A percentile compares a stretch with the other conserved stretches of the same genome.
Conservation (phyloP, 2,329 filamentous ascomycete species). For the Fusarium oligoseptatum region DNA sequence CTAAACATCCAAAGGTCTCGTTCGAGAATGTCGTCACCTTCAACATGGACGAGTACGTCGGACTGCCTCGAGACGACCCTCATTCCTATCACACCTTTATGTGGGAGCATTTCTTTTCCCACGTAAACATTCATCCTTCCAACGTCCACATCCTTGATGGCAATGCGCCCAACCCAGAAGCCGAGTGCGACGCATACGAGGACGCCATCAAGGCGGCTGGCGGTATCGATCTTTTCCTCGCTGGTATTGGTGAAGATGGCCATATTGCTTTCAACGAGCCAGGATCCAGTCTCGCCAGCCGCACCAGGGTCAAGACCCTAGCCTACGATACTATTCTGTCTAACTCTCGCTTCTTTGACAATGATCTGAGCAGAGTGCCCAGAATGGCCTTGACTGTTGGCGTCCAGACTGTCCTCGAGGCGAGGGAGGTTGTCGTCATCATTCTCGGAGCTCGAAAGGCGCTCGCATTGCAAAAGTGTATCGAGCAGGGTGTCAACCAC, state of each 20-base stretch:
- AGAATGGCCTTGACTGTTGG: conserved; percentile 88
- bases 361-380: conserved; percentile 80
- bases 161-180: conserved; percentile 80
- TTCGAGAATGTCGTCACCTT: conserved; percentile 92
- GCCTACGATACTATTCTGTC: conserved; percentile 89
- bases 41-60: conserved; percentile 95
- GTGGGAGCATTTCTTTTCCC: conserved; percentile 93
- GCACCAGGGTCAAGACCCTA: conserved; percentile 87
- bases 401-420: conserved; percentile 85
- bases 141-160: conserved; percentile 90
- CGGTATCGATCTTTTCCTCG: conserved; percentile 88
- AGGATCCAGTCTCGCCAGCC: conserved; percentile 80
- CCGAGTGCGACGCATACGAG: conserved; percentile 85
- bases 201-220: conserved; percentile 79
- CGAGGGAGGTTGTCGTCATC: conserved; percentile 85
- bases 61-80: conserved; percentile 83
- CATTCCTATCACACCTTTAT: conserved; percentile 93
- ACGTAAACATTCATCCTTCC: conserved; percentile 82
- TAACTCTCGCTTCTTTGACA: conserved; percentile 86
- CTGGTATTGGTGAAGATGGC: conserved; percentile 86
- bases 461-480: conserved; percentile 81
- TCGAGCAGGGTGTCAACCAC: conserved; percentile 87
- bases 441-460: conserved; percentile 87
- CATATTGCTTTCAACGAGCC: conserved; percentile 95
- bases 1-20: conserved; percentile 71